phyloP scores from a whole-genome alignment of 2,329 filamentous ascomycete species.

The Biscogniauxia mediterranea region DNA sequence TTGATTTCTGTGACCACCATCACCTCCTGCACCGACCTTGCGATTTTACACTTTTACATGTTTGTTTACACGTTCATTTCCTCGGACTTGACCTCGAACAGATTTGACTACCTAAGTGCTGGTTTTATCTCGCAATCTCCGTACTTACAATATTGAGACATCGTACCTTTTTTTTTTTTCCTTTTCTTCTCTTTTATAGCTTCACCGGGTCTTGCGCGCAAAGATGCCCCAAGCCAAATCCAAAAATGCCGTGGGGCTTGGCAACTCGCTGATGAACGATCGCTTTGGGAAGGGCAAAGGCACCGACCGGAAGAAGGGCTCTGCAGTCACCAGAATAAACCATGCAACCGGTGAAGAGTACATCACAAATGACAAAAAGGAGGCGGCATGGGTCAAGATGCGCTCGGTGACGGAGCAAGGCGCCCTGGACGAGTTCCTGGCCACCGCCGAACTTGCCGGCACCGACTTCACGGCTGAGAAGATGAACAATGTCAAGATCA shows the following conservation, averaged over 20 bases:
- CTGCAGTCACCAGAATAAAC: conserved; percentile 64
- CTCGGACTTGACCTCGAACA: no score
- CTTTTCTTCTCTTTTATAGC: no score
- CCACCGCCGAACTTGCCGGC: conserved; percentile 92
- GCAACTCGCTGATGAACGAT: conserved; percentile 98
- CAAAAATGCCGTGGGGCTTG: conserved; percentile 91
- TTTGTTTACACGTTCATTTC: no score
- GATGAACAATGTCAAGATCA: conserved; percentile 98
- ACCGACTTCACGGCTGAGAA: conserved; percentile 99
- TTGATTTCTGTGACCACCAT: neutral
- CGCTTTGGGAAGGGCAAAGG: conserved; percentile 94
- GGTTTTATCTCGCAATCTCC: no score
- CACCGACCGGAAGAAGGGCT: conserved; percentile 71
- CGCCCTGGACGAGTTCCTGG: conserved; percentile 93
- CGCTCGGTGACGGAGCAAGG: conserved; percentile 96
- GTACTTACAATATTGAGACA: no score
- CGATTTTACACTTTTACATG: no score
- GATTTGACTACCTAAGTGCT: no score
- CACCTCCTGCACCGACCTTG: no score
- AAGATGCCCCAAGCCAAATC: conserved; percentile 75
- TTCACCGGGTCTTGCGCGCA: no score
- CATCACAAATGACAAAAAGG: conserved; percentile 84
- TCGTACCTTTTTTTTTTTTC: no score
- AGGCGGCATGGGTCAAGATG: conserved; percentile 99
- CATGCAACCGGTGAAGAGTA: conserved; percentile 84